Evolutionary conservation across 805 yeast genomes (phyloP), one percentile per base, ranked within the genome.

Genomic region (Candida khao-thaluensis): DNA sequence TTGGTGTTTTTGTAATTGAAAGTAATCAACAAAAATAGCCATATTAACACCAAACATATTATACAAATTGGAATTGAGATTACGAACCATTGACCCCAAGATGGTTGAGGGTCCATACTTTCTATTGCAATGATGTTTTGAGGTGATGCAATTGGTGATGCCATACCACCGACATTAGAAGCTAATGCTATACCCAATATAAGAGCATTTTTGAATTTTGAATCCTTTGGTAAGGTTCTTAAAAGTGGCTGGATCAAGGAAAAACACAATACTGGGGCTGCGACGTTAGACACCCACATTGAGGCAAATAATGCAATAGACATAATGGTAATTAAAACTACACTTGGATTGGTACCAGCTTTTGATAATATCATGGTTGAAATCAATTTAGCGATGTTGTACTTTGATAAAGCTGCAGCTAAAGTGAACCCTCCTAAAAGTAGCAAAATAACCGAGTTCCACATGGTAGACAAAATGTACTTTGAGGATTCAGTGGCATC

Each of bases 211-310:
- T 57, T 61, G 49, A 67, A 69, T 17, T 49, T 58, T 0, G 72
- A 66, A 3, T 62, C 71, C 37, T 59, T 64, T 3, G 73, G 74
- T 26, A 69, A 57, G 5, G 73, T 58, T 43, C 74, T 64, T 41
- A 74, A 63, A 25, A 74, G 53, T 3, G 79, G 78, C 49, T 67
- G 72, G 40, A 73, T 70, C 41, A 74, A 60, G 2, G 78, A 73
- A 48, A 71, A 74, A 47, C 77, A 71, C 38, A 74, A 61, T 8
- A 74, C 79, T 2, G 80, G 79, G 0, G 79, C 76, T 2, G 80
- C 80, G 32, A 74, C 79, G 42, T 74, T 74, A 2, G 78, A 72
- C 12, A 74, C 74, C 80, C 80, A 74, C 80, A 74, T 74, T 3
- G 78, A 72, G 18, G 75, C 66, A 49, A 74, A 74, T 28, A 73